Evolutionary conservation across 2,329 filamentous ascomycete genomes (phyloP).

Genomic region (Anthostomella pinea): DNA sequence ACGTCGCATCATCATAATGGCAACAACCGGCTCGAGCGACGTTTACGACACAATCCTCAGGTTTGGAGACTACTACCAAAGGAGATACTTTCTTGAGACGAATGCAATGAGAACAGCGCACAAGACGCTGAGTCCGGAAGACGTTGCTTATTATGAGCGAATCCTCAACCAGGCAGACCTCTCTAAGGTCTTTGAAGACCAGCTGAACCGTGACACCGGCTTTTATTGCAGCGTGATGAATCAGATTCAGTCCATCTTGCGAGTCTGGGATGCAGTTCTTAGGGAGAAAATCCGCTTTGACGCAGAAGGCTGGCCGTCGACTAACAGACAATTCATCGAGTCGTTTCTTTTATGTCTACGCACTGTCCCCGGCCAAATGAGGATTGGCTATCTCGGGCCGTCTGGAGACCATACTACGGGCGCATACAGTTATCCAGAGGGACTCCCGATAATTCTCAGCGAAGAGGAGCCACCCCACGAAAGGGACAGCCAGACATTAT

Average conservation of each 20-base stretch:
- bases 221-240: background rate
- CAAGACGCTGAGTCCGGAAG: background rate
- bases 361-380: background rate
- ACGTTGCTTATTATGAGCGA: background rate
- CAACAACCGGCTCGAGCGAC: background rate
- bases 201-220: background rate
- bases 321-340: background rate
- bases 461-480: background rate
- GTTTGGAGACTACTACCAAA: background rate
- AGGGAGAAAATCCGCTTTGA: background rate
- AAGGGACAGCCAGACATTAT: background rate
- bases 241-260: background rate
- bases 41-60: background rate
- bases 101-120: background rate
- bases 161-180: background rate
- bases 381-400: background rate
- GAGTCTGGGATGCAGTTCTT: background rate
- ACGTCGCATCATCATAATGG: background rate
- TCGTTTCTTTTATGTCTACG: background rate
- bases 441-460: background rate
- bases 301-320: background rate
- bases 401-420: background rate
- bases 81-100: background rate
- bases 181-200: background rate
- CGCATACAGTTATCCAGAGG: background rate